Percentiles rank a stretch among this genome's conserved stretches.
Conservation (phyloP, 176 grass and related monocot genomes). For the Dendrocalamus sinicus region DNA sequence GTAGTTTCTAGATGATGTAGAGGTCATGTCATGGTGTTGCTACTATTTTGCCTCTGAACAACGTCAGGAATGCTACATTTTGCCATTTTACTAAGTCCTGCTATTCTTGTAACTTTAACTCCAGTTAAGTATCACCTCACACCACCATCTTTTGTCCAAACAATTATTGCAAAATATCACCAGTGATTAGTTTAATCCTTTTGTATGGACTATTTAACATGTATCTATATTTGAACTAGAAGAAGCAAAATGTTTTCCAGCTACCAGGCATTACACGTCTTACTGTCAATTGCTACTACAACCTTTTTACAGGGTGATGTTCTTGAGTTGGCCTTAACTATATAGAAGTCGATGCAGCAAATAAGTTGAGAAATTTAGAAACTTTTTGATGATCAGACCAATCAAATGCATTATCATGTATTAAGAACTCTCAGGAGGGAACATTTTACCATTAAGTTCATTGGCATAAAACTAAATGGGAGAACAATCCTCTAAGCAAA, state of each 20-base stretch:
- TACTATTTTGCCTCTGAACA: slow-evolving; percentile 12
- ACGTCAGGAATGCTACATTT: not conserved
- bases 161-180: not conserved
- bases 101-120: not conserved
- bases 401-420: slow-evolving; percentile 23
- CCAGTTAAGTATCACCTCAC: not conserved
- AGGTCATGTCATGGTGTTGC: too few species aligned
- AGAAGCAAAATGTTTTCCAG: slow-evolving; percentile 8
- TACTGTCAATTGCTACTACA: not conserved
- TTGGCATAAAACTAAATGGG: not conserved
- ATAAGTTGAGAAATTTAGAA: slow-evolving; percentile 11
- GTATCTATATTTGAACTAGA: slow-evolving; percentile 23
- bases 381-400: not conserved
- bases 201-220: not conserved
- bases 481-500: slow-evolving; percentile 3
- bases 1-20: too few species aligned
- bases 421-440: not conserved
- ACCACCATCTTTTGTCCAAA: slow-evolving; percentile 4
- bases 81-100: not conserved
- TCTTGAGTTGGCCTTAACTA: not conserved
- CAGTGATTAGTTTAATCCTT: not conserved
- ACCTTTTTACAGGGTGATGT: not conserved
- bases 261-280: not conserved
- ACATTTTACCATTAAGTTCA: not conserved
- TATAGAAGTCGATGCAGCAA: not conserved